Conservation (phyloP, 2,329 filamentous ascomycete genomes). For the Colletotrichum lindemuthianum region DNA sequence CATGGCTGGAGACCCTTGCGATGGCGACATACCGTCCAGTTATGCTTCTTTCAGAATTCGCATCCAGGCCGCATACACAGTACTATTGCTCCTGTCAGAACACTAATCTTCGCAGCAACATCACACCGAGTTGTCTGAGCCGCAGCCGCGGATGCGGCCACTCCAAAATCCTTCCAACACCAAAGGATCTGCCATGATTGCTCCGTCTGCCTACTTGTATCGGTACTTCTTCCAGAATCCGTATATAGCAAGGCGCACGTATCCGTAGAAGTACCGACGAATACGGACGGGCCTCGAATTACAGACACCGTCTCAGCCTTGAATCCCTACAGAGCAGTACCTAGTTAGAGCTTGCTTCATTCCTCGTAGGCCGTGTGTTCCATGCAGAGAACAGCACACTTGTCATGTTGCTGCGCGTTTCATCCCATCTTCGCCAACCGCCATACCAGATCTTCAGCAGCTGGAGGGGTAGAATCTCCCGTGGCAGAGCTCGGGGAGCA, state of each 20-base stretch:
- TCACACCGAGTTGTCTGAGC: neutral
- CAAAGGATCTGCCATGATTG: too few species aligned
- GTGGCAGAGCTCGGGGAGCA: neutral
- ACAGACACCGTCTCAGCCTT: constrained; percentile 11
- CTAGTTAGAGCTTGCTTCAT: neutral
- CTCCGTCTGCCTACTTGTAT: too few species aligned
- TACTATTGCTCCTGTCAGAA: constrained; percentile 16
- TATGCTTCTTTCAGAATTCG: neutral
- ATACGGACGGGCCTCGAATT: constrained; percentile 23
- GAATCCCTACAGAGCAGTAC: neutral
- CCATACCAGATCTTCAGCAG: neutral
- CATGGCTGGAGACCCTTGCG: neutral
- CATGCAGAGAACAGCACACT: constrained; percentile 14
- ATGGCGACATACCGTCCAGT: constrained; percentile 29
- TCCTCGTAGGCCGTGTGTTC: constrained; percentile 8
- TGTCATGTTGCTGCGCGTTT: constrained; percentile 27
- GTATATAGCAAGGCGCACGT: neutral
- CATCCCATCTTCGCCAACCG: constrained; percentile 17
- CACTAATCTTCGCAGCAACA: constrained; percentile 12
- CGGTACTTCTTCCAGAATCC: neutral
- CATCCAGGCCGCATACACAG: constrained; percentile 9
- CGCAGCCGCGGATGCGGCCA: neutral
- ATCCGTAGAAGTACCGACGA: constrained; percentile 21
- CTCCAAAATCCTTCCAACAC: neutral
- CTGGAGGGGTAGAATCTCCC: neutral